These are phyloP conservation scores for Plasmodium relictum DNA, from an alignment of 169 alveolate genomes.

Conservation along the genomic window DNA sequence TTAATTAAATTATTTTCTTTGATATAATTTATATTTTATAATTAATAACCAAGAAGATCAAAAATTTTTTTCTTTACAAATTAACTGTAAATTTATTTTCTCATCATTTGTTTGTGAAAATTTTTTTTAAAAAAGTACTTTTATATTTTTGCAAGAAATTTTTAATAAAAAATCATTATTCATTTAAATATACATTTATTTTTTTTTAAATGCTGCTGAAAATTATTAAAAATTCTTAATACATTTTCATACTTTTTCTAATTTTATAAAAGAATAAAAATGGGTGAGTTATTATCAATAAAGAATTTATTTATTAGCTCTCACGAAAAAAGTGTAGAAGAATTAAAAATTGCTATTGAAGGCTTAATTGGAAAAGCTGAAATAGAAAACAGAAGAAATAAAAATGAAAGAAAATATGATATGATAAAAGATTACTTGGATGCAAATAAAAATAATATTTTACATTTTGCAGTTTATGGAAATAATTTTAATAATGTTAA, in stretches of 20 bases:
- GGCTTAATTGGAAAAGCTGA: slow-evolving; percentile 22
- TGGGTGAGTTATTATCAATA: slow-evolving; percentile 57
- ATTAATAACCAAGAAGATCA: not conserved
- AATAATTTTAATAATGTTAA: slow-evolving; percentile 52
- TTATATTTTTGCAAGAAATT: too few relatives aligned
- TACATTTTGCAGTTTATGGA: slow-evolving; percentile 75
- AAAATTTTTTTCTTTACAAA: too few relatives aligned
- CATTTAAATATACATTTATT: too few relatives aligned
- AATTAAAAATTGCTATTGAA: slow-evolving; percentile 42
- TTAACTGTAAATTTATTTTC: too few relatives aligned
- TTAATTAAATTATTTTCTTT: too few relatives aligned
- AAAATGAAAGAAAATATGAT: slow-evolving; percentile 32
- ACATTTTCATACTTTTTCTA: not conserved
- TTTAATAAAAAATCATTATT: too few relatives aligned
- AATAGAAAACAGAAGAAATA: not conserved
- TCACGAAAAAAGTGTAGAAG: slow-evolving; percentile 65
- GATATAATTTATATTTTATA: not conserved
- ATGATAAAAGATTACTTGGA: slow-evolving; percentile 65
- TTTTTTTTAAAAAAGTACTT: too few relatives aligned
- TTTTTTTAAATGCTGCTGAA: too few relatives aligned
- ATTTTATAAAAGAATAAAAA: slow-evolving; percentile 12
- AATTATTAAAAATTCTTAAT: not conserved
- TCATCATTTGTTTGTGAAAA: too few relatives aligned
- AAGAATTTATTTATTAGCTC: slow-evolving; percentile 61
- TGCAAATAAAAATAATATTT: slow-evolving; percentile 56